Conservation (phyloP, 768 basidiomycete species). For the Tylopilus intermedius region DNA sequence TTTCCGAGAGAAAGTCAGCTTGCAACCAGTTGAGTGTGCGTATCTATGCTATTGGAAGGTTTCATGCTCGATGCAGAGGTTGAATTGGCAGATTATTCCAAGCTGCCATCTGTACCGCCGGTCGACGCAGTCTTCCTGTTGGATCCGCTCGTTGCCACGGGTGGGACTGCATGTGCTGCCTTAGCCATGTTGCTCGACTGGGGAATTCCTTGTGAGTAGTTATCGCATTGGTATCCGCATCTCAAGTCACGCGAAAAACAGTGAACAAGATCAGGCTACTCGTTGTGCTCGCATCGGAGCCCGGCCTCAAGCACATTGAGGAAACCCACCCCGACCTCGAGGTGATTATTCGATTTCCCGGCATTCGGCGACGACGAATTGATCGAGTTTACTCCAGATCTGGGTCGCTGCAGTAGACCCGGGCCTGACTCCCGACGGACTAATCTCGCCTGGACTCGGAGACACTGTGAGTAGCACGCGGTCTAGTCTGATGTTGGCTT, state of each 20-base stretch:
- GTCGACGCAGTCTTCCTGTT: slow-evolving; percentile 84
- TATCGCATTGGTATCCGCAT: neutral
- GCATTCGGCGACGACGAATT: neutral
- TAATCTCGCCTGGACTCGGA: slow-evolving; percentile 87
- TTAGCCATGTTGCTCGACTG: slow-evolving; percentile 80
- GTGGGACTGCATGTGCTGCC: slow-evolving; percentile 87
- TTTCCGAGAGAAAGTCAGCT: slow-evolving; percentile 77
- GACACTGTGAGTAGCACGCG: slow-evolving; percentile 61
- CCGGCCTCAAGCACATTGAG: slow-evolving; percentile 66
- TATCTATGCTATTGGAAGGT: neutral
- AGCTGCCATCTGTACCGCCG: slow-evolving; percentile 69
- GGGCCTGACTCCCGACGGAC: slow-evolving; percentile 63
- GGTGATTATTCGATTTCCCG: slow-evolving; percentile 34
- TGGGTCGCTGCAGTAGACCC: slow-evolving; percentile 84
- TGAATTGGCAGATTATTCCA: slow-evolving; percentile 69
- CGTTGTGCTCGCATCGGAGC: slow-evolving; percentile 71
- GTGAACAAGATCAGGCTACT: slow-evolving; percentile 76
- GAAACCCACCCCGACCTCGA: slow-evolving; percentile 73
- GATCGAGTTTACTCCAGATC: slow-evolving; percentile 45
- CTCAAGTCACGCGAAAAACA: slow-evolving; percentile 21
- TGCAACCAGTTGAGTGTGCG: slow-evolving; percentile 89
- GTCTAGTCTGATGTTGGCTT: neutral
- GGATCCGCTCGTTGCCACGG: slow-evolving; percentile 92
- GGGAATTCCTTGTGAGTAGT: slow-evolving; percentile 62
- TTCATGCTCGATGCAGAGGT: slow-evolving; percentile 1